phyloP scores from a whole-genome alignment of 2,329 filamentous ascomycete genomes.

The Macrophomina pseudophaseolina region DNA sequence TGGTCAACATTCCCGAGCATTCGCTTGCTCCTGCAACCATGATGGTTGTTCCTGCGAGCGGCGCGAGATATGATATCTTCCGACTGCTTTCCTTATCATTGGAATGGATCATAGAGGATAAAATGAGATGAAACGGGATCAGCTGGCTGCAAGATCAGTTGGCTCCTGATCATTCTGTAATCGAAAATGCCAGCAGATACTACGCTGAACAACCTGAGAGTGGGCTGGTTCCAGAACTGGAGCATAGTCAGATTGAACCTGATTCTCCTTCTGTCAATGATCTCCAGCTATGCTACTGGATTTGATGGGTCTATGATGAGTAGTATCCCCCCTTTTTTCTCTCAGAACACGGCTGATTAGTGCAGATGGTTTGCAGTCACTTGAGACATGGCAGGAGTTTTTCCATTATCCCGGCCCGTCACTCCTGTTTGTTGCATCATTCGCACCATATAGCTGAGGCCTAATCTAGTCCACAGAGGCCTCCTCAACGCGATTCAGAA shows the following conservation, averaged over 20 bases:
- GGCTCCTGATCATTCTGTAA: too few species aligned
- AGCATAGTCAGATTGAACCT: slow-evolving; percentile 28
- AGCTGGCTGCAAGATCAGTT: too few species aligned
- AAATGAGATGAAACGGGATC: too few species aligned
- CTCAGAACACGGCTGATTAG: slow-evolving; percentile 8
- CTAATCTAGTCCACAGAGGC: background rate
- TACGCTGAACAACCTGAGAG: background rate
- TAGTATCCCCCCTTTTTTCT: slow-evolving; percentile 17
- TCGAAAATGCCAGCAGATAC: background rate
- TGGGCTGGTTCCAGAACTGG: background rate
- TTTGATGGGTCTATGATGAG: slow-evolving; percentile 31
- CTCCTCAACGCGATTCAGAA: slow-evolving; percentile 36
- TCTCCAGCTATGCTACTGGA: slow-evolving; percentile 28
- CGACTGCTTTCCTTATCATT: too few species aligned
- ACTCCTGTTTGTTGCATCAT: background rate
- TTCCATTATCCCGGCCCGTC: slow-evolving; percentile 33
- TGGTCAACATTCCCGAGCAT: too few species aligned
- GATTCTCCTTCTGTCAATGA: slow-evolving; percentile 25
- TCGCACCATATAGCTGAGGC: background rate
- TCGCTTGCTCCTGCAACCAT: too few species aligned
- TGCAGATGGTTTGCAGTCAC: slow-evolving; percentile 3
- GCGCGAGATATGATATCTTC: too few species aligned
- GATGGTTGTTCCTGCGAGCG: too few species aligned
- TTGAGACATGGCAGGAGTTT: background rate
- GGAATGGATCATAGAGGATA: too few species aligned